A percentile compares a stretch with the other conserved stretches of the same genome.
Conservation (phyloP, 257 asterid species). For the Penstemon barbatus region DNA sequence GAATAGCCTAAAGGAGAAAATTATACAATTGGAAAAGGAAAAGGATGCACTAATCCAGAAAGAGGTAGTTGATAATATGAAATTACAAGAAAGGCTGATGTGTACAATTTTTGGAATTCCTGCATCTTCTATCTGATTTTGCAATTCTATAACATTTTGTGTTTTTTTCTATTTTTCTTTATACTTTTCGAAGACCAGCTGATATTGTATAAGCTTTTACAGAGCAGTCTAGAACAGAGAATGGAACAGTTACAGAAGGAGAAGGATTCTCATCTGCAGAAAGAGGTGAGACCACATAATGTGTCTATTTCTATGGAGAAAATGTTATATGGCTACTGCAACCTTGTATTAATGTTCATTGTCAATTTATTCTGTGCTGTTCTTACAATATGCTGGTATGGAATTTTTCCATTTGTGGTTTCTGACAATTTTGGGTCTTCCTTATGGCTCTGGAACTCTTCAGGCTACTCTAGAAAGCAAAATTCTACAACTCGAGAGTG, state of each 20-base stretch:
- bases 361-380: not conserved
- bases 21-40: slow-evolving; percentile 47
- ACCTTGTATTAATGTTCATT: slow-evolving; percentile 17
- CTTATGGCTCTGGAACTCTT: slow-evolving; percentile 23
- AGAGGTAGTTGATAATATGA: slow-evolving; percentile 44
- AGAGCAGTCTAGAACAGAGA: slow-evolving; percentile 44
- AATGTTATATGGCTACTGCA: slow-evolving; percentile 19
- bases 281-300: slow-evolving; percentile 41
- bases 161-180: not conserved
- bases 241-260: slow-evolving; percentile 41
- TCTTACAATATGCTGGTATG: not conserved
- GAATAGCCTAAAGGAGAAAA: slow-evolving; percentile 49
- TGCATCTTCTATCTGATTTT: not conserved
- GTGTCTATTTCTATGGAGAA: slow-evolving; percentile 9
- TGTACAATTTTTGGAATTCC: slow-evolving; percentile 18
- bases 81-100: slow-evolving; percentile 10
- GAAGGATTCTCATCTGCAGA: slow-evolving; percentile 42
- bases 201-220: slow-evolving; percentile 29
- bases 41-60: slow-evolving; percentile 43
- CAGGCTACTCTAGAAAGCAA: slow-evolving; percentile 47
- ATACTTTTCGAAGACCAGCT: slow-evolving; percentile 18
- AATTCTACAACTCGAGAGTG: slow-evolving; percentile 48
- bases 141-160: not conserved
- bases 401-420: not conserved
- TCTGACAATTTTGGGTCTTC: slow-evolving; percentile 21